phyloP scores from a whole-genome alignment of 2,329 filamentous ascomycete species.

The Akanthomyces uredinophilus region DNA sequence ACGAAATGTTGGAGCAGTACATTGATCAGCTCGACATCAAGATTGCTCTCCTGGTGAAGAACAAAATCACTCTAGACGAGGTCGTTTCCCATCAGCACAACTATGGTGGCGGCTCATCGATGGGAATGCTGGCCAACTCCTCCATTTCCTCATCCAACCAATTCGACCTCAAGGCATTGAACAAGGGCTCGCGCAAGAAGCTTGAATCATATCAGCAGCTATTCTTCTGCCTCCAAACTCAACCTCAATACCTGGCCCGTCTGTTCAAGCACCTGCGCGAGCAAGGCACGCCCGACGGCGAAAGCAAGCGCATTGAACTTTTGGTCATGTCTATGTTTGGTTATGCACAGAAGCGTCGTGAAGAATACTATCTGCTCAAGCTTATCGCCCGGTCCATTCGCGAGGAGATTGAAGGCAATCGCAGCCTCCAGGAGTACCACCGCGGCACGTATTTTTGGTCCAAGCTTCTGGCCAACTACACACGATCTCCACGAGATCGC shows the following conservation, averaged over 20 bases:
- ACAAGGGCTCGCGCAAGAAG: constrained; percentile 94
- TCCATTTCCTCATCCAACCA: constrained; percentile 85
- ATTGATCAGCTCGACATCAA: constrained; percentile 99
- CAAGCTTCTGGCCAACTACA: constrained; percentile 80
- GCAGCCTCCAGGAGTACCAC: constrained; percentile 74
- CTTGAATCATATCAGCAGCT: constrained; percentile 95
- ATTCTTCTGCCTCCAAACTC: constrained; percentile 95
- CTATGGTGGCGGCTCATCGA: constrained; percentile 76
- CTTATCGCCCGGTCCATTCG: constrained; percentile 75
- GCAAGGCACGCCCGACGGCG: constrained; percentile 80
- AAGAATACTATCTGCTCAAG: constrained; percentile 95
- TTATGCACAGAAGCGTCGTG: constrained; percentile 91
- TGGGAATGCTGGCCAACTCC: constrained; percentile 80
- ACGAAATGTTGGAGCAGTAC: constrained; percentile 95
- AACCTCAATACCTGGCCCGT: constrained; percentile 87
- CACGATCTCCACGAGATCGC: constrained; percentile 83
- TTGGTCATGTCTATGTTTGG: constrained; percentile 96
- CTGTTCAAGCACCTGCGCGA: constrained; percentile 82
- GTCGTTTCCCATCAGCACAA: constrained; percentile 96
- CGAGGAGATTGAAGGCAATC: constrained; percentile 75
- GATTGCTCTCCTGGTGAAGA: constrained; percentile 95
- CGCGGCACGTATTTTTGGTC: constrained; percentile 92
- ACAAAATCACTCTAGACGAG: constrained; percentile 98
- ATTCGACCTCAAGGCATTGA: constrained; percentile 93
- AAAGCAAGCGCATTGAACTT: constrained; percentile 86